Evolutionary conservation across 2,329 filamentous ascomycete species (phyloP).

Genomic region (Arthroderma sp.): DNA sequence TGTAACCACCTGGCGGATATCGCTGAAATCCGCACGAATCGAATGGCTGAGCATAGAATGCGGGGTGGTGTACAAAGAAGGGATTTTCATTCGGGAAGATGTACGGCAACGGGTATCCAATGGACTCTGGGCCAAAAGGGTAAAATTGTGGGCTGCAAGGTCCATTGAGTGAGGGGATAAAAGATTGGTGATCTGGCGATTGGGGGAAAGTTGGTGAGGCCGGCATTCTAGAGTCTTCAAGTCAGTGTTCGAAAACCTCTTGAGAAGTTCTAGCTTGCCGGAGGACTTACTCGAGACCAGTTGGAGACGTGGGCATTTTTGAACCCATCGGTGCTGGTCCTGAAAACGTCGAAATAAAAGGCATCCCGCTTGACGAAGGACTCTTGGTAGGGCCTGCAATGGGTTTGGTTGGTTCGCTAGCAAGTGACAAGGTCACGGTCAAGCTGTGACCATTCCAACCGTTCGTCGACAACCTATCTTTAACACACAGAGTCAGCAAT

Average conservation of each 20-base stretch:
- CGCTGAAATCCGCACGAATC: conserved; percentile 18
- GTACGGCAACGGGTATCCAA: conserved; percentile 9
- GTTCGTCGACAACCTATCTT: conserved; percentile 28
- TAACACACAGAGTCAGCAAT: not conserved
- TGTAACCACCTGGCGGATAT: conserved; percentile 15
- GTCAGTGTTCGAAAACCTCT: not conserved
- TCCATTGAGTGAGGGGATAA: conserved; percentile 3
- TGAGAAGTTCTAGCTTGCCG: not conserved
- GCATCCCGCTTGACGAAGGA: conserved; percentile 17
- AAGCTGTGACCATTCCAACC: conserved; percentile 32
- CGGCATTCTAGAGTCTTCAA: conserved; percentile 6
- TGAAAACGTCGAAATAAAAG: conserved; percentile 19
- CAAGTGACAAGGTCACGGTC: conserved; percentile 29
- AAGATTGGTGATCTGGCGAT: conserved; percentile 8
- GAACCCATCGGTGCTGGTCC: conserved; percentile 21
- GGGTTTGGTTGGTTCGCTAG: conserved; percentile 27
- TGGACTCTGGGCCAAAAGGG: conserved; percentile 7
- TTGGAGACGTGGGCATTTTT: conserved; percentile 20
- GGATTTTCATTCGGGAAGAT: conserved; percentile 9
- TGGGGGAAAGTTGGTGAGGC: conserved; percentile 8
- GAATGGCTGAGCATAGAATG: conserved; percentile 17
- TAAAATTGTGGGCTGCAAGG: conserved; percentile 5
- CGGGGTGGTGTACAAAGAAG: conserved; percentile 18
- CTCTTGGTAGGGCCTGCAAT: conserved; percentile 31
- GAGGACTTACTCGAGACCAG: conserved; percentile 24